These are phyloP conservation scores for Podila clonocystis DNA, from an alignment of 192 early-diverging fungal species.

Conservation along the genomic window DNA sequence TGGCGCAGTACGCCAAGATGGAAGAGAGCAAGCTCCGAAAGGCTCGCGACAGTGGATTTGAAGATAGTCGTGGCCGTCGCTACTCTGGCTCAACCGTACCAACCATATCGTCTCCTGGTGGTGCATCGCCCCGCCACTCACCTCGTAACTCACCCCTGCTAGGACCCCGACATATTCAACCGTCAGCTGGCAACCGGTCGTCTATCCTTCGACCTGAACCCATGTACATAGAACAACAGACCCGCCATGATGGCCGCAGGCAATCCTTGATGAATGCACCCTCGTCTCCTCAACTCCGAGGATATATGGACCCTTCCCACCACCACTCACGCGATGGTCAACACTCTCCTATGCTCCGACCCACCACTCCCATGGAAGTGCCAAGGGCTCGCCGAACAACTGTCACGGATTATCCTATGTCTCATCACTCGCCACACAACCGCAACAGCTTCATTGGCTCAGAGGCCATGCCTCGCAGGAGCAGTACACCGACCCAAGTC, in stretches of 20 bases:
- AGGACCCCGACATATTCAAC: background rate
- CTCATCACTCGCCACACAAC: background rate
- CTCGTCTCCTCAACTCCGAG: conserved; percentile 27
- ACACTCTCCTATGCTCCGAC: conserved; percentile 2
- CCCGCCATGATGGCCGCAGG: background rate
- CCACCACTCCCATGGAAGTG: background rate
- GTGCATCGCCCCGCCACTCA: background rate
- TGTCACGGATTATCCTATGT: background rate
- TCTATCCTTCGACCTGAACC: conserved; percentile 7
- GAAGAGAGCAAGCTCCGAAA: conserved; percentile 23
- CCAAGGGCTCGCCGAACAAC: background rate
- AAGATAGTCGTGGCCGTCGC: conserved; percentile 23
- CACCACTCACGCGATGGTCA: background rate
- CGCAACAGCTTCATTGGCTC: conserved; percentile 33
- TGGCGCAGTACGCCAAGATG: background rate
- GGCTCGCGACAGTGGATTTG: conserved; percentile 38
- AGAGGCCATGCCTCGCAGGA: conserved; percentile 19
- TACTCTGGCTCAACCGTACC: conserved; percentile 10
- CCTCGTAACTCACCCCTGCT: background rate
- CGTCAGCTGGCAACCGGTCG: conserved; percentile 3
- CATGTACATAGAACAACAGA: conserved; percentile 19
- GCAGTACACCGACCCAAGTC: conserved; percentile 12
- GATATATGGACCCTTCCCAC: conserved; percentile 8
- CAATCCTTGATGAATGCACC: conserved; percentile 5
- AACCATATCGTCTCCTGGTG: background rate